A percentile compares a stretch with the other conserved stretches of the same genome.
Conservation (phyloP, 208 protist genomes). For the Crithidia mellificae region DNA sequence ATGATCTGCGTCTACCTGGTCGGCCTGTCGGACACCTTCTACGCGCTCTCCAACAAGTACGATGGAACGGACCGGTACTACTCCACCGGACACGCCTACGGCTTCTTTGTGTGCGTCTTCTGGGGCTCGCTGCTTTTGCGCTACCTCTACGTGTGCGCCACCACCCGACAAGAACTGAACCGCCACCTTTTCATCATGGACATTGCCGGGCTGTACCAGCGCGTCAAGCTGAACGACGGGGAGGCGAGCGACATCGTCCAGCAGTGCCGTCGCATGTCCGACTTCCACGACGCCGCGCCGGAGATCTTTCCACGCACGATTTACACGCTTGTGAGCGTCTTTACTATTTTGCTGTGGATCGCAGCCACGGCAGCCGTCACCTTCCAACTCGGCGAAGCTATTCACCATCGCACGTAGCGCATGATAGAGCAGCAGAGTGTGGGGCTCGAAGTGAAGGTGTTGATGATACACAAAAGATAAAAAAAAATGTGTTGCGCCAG, state of each 20-base stretch:
- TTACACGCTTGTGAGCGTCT: conserved; percentile 31
- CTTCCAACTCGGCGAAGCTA: conserved; percentile 42
- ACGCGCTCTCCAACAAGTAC: conserved; percentile 36
- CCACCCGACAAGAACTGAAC: conserved; percentile 37
- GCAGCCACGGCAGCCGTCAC: conserved; percentile 39
- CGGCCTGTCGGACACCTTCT: conserved; percentile 44
- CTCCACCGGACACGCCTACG: conserved; percentile 66
- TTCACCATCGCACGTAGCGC: conserved; percentile 13
- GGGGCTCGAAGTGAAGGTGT: too few species aligned
- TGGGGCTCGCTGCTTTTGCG: conserved; percentile 60
- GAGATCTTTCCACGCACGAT: conserved; percentile 43
- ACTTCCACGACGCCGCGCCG: conserved; percentile 46
- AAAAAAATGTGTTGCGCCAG: too few species aligned
- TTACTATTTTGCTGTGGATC: conserved; percentile 39
- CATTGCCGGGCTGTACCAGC: conserved; percentile 65
- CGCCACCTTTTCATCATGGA: conserved; percentile 77
- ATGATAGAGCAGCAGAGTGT: too few species aligned
- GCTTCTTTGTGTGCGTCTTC: conserved; percentile 48
- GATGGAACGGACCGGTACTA: conserved; percentile 31
- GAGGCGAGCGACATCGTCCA: conserved; percentile 54
- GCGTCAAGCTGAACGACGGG: conserved; percentile 32
- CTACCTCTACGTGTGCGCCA: conserved; percentile 56
- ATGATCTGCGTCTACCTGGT: conserved; percentile 47
- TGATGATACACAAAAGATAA: too few species aligned
- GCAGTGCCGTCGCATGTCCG: conserved; percentile 41